Evolutionary conservation across 108 stramenopile genomes (phyloP), one percentile per base, ranked within the genome.

Genomic region (Skeletonema potamos): DNA sequence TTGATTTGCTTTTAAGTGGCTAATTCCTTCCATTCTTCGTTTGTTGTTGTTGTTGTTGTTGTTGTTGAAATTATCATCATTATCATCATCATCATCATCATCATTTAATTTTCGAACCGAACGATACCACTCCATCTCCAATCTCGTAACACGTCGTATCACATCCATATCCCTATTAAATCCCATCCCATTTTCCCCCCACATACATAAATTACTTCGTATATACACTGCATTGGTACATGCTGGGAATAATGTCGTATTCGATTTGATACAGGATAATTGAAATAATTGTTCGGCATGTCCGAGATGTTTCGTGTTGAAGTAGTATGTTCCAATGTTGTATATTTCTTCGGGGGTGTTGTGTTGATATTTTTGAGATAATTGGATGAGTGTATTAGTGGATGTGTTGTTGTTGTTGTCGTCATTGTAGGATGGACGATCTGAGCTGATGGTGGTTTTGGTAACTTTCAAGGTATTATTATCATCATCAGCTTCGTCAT

Each of bases 151-250:
- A 12, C 73, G 9, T 11, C 64, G 61, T 13, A 93, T 78, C 29
- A 73, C 74, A 37, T 78, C 32, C 87, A 93, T 91, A 63, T 93
- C 92, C 27, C 58, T 62, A 4, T 90, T 87, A 59, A 89, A 93
- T 17, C 71, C 73, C 27, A 72, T 84, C 1, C 92, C 92, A 62
- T 83, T 84, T 55, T 86, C 80, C 3, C 92, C 92, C 87, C 89
- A 93, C 68, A 91, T 89, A 62, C 86, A 75, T 27, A 93, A 72
- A 79, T 85, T 85, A 46, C 64, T 89, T 10, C 92, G 74, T 37
- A 90, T 85, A 58, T 91, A 93, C 6, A 90, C 76, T 8, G 90
- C 92, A 79, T 91, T 93, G 24, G 82, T 77, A 57, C 92, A 93
- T 15, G 89, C 74, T 15, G 82, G 80, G 6, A 77, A 84, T 1